These are phyloP conservation scores for Paecilomyces variotii DNA, from an alignment of 2,329 filamentous ascomycete species.

Conservation along the genomic window DNA sequence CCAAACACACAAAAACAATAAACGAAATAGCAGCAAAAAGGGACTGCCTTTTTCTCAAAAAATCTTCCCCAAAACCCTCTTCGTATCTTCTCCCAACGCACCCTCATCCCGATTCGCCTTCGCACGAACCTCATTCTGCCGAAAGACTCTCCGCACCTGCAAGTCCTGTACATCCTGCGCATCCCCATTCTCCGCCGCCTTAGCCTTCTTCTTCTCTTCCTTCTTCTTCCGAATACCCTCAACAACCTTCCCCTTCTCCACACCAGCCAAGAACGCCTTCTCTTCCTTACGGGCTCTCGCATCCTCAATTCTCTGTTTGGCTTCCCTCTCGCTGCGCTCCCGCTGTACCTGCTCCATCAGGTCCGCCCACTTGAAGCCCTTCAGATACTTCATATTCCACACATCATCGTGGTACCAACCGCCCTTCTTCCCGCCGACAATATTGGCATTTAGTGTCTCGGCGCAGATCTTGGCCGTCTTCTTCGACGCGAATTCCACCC, in stretches of 20 bases:
- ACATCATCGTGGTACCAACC: conserved; percentile 41
- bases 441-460: conserved; percentile 37
- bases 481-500: conserved; percentile 41
- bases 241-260: conserved; percentile 32
- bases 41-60: conserved; percentile 21
- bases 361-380: conserved; percentile 36
- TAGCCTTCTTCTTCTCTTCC: conserved; percentile 29
- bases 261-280: conserved; percentile 35
- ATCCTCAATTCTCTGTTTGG: conserved; percentile 34
- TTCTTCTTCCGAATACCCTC: conserved; percentile 39
- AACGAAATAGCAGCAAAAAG: background rate
- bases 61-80: conserved; percentile 39
- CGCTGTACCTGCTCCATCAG: conserved; percentile 38
- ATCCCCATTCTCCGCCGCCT: conserved; percentile 13
- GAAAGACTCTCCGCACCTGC: conserved; percentile 29
- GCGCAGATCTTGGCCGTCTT: conserved; percentile 38
- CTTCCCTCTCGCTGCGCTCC: conserved; percentile 36
- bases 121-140: conserved; percentile 32
- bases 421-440: conserved; percentile 37
- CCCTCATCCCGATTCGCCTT: conserved; percentile 16
- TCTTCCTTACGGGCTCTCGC: conserved; percentile 35
- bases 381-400: conserved; percentile 40
- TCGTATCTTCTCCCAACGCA: conserved; percentile 30
- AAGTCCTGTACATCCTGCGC: conserved; percentile 8
- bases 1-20: background rate